A percentile compares a stretch with the other conserved stretches of the same genome.
Evolutionary conservation across 352 stramenopile genomes (phyloP).

Genomic region (Pythium graminicola): DNA sequence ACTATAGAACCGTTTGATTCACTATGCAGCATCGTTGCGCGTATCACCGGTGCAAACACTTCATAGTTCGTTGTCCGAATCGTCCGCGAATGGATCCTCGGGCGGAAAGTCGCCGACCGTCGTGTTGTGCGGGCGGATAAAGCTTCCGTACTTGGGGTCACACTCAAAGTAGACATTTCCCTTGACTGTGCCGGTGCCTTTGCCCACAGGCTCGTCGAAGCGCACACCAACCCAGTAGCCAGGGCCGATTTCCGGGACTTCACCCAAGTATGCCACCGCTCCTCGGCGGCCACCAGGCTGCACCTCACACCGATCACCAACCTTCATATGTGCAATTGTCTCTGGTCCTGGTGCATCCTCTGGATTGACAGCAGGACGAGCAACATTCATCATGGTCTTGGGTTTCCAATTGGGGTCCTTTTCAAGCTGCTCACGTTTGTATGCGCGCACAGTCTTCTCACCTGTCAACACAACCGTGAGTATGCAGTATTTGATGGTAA

Average conservation of each 20-base stretch:
- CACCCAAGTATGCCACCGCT: slow-evolving; percentile 88
- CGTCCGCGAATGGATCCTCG: slow-evolving; percentile 73
- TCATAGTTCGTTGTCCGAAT: slow-evolving; percentile 74
- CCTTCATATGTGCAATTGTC: slow-evolving; percentile 73
- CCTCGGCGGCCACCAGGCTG: slow-evolving; percentile 92
- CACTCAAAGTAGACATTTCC: slow-evolving; percentile 92
- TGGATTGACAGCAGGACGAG: slow-evolving; percentile 27
- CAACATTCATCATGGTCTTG: slow-evolving; percentile 59
- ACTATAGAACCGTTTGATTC: neutral
- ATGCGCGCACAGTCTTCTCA: slow-evolving; percentile 96
- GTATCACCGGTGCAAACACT: slow-evolving; percentile 8
- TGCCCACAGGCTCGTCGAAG: slow-evolving; percentile 96
- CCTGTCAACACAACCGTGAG: slow-evolving; percentile 27
- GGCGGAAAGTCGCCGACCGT: slow-evolving; percentile 89
- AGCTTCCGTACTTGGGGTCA: slow-evolving; percentile 87
- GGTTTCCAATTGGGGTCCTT: slow-evolving; percentile 95
- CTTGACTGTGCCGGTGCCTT: slow-evolving; percentile 90
- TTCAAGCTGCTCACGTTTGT: slow-evolving; percentile 92
- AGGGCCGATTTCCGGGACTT: slow-evolving; percentile 83
- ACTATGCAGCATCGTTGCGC: too few species aligned
- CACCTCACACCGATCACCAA: slow-evolving; percentile 97
- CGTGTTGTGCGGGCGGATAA: slow-evolving; percentile 94
- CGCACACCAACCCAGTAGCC: slow-evolving; percentile 94
- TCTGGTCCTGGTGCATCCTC: slow-evolving; percentile 48
- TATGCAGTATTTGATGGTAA: neutral